Evolutionary conservation across 306 rosid species (phyloP).

Genomic region (Castanea sativa): DNA sequence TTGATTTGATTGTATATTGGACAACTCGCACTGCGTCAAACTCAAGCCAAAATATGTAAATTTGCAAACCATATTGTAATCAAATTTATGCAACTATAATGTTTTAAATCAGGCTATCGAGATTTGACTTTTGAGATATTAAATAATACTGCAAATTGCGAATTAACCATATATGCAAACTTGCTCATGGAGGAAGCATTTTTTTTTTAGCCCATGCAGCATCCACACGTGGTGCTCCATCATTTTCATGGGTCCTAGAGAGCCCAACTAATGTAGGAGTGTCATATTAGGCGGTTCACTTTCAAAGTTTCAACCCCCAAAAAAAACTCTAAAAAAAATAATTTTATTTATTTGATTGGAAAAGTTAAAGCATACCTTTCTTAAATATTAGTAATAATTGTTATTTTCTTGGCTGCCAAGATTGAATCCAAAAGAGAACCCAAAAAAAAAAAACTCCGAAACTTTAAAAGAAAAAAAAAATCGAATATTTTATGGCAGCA

Average conservation of each 20-base stretch:
- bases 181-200: slow-evolving; percentile 30
- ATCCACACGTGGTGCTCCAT: slow-evolving; percentile 23
- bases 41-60: too few species aligned
- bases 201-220: not conserved
- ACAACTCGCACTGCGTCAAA: too few species aligned
- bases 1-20: too few species aligned
- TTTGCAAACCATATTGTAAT: too few species aligned
- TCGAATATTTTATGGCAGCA: not conserved
- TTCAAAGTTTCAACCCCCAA: not conserved
- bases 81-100: too few species aligned
- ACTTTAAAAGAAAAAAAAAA: not conserved
- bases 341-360: not conserved
- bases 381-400: too few species aligned
- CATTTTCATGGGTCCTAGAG: slow-evolving; percentile 22
- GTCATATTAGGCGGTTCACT: not conserved
- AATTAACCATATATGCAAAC: slow-evolving; percentile 13
- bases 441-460: not conserved
- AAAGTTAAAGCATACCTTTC: not conserved
- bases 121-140: not conserved
- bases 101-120: too few species aligned
- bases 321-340: not conserved
- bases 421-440: not conserved
- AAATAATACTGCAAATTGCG: slow-evolving; percentile 14
- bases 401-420: not conserved
- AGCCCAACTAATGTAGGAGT: not conserved